Evolutionary conservation across 1,284 basidiomycete genomes (phyloP).

Genomic region (Pseudozyma sp.): DNA sequence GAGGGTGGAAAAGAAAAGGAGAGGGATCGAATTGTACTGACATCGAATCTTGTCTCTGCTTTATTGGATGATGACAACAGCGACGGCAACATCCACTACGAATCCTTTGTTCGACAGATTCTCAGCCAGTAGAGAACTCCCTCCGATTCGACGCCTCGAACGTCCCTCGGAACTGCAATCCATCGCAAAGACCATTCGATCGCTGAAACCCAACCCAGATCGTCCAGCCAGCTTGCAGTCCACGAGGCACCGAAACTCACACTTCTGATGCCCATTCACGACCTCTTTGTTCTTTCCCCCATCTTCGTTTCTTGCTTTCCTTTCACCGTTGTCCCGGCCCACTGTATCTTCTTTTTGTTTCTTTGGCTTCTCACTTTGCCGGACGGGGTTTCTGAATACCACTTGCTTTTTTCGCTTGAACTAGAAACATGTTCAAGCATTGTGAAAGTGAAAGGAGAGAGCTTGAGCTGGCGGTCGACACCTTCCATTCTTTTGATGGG

Average conservation of each 20-base stretch:
- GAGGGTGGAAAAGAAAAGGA: not conserved
- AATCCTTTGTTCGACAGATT: conserved; percentile 92
- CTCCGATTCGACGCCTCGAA: not conserved
- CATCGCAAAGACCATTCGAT: no score
- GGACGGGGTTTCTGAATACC: conserved; percentile 8
- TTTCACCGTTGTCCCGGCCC: not conserved
- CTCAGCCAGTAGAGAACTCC: conserved; percentile 70
- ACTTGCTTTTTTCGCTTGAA: not conserved
- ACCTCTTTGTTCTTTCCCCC: not conserved
- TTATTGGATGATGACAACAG: conserved; percentile 71
- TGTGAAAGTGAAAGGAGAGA: no score
- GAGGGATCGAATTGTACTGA: not conserved
- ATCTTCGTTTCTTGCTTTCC: not conserved
- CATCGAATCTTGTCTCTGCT: not conserved
- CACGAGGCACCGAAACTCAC: not conserved
- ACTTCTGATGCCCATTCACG: not conserved
- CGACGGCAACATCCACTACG: conserved; percentile 97
- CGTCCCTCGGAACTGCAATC: not conserved
- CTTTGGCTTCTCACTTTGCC: conserved; percentile 1
- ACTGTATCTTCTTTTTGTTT: conserved; percentile 5
- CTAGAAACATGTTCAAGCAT: no score
- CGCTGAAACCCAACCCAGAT: no score
- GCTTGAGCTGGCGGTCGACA: no score
- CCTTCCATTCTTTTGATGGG: no score
- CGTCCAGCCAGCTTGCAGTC: no score